Base-by-base conservation (phyloP, 1,284 basidiomycete species). In the Pseudozyma sp. region DNA sequence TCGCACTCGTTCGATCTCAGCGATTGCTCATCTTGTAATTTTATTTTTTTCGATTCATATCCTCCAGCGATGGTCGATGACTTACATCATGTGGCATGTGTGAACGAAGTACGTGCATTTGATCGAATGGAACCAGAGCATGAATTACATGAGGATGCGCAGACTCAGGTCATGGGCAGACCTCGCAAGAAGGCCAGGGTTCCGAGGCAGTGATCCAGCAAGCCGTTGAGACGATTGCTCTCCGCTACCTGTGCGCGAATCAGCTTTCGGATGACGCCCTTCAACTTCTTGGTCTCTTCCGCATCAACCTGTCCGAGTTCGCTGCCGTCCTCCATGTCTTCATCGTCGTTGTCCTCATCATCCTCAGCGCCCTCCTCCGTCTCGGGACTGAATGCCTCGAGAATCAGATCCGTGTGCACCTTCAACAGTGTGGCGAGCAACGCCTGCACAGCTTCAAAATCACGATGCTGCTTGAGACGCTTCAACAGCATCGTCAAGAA, bases 371-470 rank as follows among this genome's bases (percentile, higher is more conserved):
- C 87, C 68, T 95, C 92, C 45, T 92, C 91, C 86, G 94, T 94
- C 29, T 56, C 57, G 13, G 61, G 59, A 29, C 55, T 65, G 43
- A 65, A 61, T 1, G 57, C 61, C 37, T 60, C 53, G 54, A 72
- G 35, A 16, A 75, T 56, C 10, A 61, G 8, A 46, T 98, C 94
- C 0, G 91, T 91, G 81, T 99, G 95, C 58, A 94, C 88, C 17
- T 89, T 89, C 29, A 98, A 86, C 84, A 97, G 93, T 1, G 96
- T 91, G 67, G 89, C 90, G 75, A 95, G 88, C 83, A 96, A 88
- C 0, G 94, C 90, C 85, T 99, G 94, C 2, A 97, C 92, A 9
- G 94, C 94, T 85, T 99, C 96, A 81, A 96, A 99, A 85, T 99
- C 96, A 52, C 90, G 89, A 78, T 91, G 92, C 16, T 91, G 92